A percentile compares a stretch with the other conserved stretches of the same genome.
Evolutionary conservation across 108 stramenopile genomes (phyloP).

Genomic region (Epithemia pelagica): DNA sequence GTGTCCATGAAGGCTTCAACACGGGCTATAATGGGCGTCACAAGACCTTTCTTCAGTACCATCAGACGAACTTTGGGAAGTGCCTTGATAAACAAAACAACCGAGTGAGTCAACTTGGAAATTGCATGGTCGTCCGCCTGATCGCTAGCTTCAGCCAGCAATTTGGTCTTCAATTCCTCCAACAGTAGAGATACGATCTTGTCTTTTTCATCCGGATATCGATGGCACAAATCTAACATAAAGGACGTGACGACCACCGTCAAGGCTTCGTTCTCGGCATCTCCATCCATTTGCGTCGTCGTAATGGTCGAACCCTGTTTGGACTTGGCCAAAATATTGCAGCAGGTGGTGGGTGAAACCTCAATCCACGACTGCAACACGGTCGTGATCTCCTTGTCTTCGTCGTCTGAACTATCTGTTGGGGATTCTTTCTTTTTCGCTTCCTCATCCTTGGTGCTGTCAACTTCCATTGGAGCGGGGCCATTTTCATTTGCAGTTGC

Average conservation of each 20-base stretch:
- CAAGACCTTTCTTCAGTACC: slow-evolving; percentile 47
- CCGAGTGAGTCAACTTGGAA: slow-evolving; percentile 52
- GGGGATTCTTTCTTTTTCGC: slow-evolving; percentile 24
- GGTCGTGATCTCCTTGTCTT: slow-evolving; percentile 23
- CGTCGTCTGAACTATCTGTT: slow-evolving; percentile 27
- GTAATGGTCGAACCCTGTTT: background rate
- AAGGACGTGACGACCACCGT: slow-evolving; percentile 68
- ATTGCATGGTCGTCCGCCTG: slow-evolving; percentile 22
- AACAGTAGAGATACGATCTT: slow-evolving; percentile 36
- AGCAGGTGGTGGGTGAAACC: slow-evolving; percentile 1
- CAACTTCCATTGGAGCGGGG: background rate
- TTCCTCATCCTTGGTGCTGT: slow-evolving; percentile 12
- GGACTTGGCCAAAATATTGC: slow-evolving; percentile 3
- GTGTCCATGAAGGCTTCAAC: slow-evolving; percentile 27
- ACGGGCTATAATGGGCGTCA: slow-evolving; percentile 39
- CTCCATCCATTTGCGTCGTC: slow-evolving; percentile 7
- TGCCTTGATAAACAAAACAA: slow-evolving; percentile 62
- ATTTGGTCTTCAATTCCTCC: slow-evolving; percentile 23
- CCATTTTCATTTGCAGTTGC: background rate
- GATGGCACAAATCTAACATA: slow-evolving; percentile 51
- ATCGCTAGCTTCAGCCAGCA: slow-evolving; percentile 12
- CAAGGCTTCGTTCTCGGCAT: slow-evolving; percentile 55
- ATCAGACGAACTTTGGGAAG: slow-evolving; percentile 49
- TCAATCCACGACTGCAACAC: slow-evolving; percentile 8
- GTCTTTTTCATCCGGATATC: slow-evolving; percentile 37